Evolutionary conservation across 2,329 filamentous ascomycete species (phyloP), one percentile per base, ranked within the genome.

Genomic region (Rutstroemia sp.): DNA sequence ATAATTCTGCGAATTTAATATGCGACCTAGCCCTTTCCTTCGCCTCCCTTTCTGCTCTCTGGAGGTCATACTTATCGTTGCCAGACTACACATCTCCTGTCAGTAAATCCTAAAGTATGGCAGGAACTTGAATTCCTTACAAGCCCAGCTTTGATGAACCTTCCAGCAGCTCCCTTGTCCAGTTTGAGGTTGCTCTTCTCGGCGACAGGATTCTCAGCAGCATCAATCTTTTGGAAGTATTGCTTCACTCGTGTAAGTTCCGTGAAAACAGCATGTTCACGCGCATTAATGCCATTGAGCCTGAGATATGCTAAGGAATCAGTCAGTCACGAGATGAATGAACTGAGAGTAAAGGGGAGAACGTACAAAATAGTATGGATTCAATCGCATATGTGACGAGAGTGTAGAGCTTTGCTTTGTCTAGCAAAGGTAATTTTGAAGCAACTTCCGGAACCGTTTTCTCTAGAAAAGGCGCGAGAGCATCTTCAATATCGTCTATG

Each of bases 391-490:
- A 99, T 18, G 90, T 87, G 52, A 86, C 79, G 19, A 95, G 78
- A n/a, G 94, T 86, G 69, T 95, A 90, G 58, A 96, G 83, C 74
- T 97, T 96, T 7, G 94, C 91, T 74, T 90, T 92, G 76, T 97
- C 92, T 59, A 99, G 79, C n/a, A 97, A 79, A 1, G 92, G 92
- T 27, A 97, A 78, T 69, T 90, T 90, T 55, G 83, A 85, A 5
- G 90, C 83, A 56, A 83, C 81, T 42, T 86, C 82, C 51, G 82
- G 76, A 45, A 96, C 74, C 1, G 80, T 72, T 50, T 79, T 78
- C 38, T 78, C 76, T 25, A 95, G 74, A 5, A 97, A 75, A n/a
- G 92, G 90, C 61, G 81, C 74, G 27, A 97, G 77, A 4, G 81
- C 78, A 38, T 85, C 81, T 69, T 95, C 83, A 48, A 97, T 79